These are phyloP conservation scores for Ochetophila trinervis DNA, from an alignment of 306 rosid species.

Conservation along the genomic window DNA sequence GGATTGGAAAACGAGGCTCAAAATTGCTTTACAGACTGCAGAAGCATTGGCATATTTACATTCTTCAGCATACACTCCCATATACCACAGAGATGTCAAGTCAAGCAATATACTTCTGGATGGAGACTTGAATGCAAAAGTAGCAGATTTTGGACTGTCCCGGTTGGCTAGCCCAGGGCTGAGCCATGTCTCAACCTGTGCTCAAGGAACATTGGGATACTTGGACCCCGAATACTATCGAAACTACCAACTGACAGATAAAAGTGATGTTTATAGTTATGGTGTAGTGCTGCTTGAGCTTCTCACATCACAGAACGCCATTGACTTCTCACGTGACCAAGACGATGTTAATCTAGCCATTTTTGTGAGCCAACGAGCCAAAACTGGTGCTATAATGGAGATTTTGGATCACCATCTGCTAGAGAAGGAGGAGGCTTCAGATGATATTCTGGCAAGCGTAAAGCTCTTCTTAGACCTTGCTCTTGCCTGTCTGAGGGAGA, in stretches of 20 bases:
- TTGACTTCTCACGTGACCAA: slow-evolving; percentile 73
- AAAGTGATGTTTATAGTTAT: slow-evolving; percentile 93
- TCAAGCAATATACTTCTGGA: slow-evolving; percentile 83
- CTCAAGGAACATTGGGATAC: slow-evolving; percentile 95
- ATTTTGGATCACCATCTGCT: slow-evolving; percentile 60
- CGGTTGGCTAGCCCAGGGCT: slow-evolving; percentile 84
- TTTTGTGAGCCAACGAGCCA: slow-evolving; percentile 55
- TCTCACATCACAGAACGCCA: slow-evolving; percentile 76
- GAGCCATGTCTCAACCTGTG: slow-evolving; percentile 94
- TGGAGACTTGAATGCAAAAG: slow-evolving; percentile 64
- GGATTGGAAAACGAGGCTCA: slow-evolving; percentile 82
- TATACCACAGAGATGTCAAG: slow-evolving; percentile 96
- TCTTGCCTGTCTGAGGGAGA: slow-evolving; percentile 71
- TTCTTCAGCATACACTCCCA: slow-evolving; percentile 79
- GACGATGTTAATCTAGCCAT: slow-evolving; percentile 70
- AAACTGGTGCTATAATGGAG: slow-evolving; percentile 45
- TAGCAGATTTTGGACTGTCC: slow-evolving; percentile 90
- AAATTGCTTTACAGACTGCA: slow-evolving; percentile 78
- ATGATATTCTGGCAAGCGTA: slow-evolving; percentile 41
- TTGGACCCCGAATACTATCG: slow-evolving; percentile 92
- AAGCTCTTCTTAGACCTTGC: slow-evolving; percentile 70
- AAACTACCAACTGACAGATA: slow-evolving; percentile 80
- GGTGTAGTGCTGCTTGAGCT: slow-evolving; percentile 90
- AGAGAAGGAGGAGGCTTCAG: slow-evolving; percentile 31
- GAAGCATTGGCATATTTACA: slow-evolving; percentile 89